Evolutionary conservation across 129 eudicot genomes (phyloP), one percentile per base, ranked within the genome.

Genomic region (Cynara cardunculus): DNA sequence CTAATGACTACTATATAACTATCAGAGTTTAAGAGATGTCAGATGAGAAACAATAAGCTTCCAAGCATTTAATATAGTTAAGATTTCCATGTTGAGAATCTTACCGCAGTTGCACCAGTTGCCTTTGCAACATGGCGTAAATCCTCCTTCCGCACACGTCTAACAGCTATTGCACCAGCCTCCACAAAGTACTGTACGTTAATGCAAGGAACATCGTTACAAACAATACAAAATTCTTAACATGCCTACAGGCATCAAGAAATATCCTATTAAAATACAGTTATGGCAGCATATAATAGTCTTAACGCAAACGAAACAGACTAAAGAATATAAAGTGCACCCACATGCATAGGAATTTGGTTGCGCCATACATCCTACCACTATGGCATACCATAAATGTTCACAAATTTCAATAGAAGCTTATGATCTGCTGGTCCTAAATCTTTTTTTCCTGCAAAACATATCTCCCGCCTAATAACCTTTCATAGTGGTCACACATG

Each of bases 101-200:
- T 77, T 94, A 94, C 99, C 86, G 86, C 88, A 19, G 99, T 89
- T 64, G 98, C 99, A 56, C 99, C 99, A 5, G 99, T 96, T 27
- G 99, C 94, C 89, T 96, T 96, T 64, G 98, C 99, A 81, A 96
- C 97, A 83, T 92, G 99, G 74, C 98, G 97, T 69, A 96, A 86
- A 84, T 96, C 97, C 83, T 96, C 99, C 80, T 96, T 96, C 34
- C 93, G 94, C 66, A 96, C 98, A 80, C 97, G 99, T 62, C 98
- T 86, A 18, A 96, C 99, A 76, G 98, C 99, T 87, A 96, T 96
- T 7, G 98, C 99, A 84, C 99, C 98, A 84, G 99, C 98, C 82
- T 96, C 99, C 82, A 96, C 99, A 84, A 96, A 96, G 81, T 96
- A 96, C 99, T 96, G 89, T 74, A 56, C 5, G 68, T 68, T 22